phyloP scores from a whole-genome alignment of 2,329 filamentous ascomycete genomes.

The Fusarium domesticum region DNA sequence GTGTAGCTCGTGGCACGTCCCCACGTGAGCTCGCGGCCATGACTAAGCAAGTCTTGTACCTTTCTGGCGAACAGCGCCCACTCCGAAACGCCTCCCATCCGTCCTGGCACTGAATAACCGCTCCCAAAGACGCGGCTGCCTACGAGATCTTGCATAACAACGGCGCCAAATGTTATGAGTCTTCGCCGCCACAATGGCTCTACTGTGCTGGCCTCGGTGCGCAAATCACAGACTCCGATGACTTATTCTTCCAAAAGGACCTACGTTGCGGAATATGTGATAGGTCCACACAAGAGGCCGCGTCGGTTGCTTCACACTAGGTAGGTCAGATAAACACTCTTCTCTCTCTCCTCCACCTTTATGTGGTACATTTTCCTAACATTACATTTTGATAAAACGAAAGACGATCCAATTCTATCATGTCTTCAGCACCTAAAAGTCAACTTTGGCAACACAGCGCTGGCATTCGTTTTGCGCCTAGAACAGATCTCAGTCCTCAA shows the following conservation, averaged over 20 bases:
- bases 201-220: slow-evolving; percentile 17
- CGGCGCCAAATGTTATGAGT: slow-evolving; percentile 23
- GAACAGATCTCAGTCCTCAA: slow-evolving; percentile 11
- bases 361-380: slow-evolving; percentile 4
- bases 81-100: slow-evolving; percentile 9
- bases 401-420: slow-evolving; percentile 13
- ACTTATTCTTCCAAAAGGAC: slow-evolving; percentile 13
- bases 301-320: slow-evolving; percentile 14
- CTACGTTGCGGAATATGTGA: slow-evolving; percentile 30
- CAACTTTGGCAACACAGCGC: slow-evolving; percentile 31
- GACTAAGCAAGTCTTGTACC: slow-evolving; percentile 33
- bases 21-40: slow-evolving; percentile 37
- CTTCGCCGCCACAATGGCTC: slow-evolving; percentile 25
- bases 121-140: slow-evolving; percentile 33
- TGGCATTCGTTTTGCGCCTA: slow-evolving; percentile 33
- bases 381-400: slow-evolving; percentile 1
- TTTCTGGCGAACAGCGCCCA: slow-evolving; percentile 1
- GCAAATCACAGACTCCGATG: slow-evolving; percentile 19
- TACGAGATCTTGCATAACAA: slow-evolving; percentile 16
- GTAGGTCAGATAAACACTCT: slow-evolving; percentile 8
- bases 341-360: not conserved
- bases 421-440: slow-evolving; percentile 18
- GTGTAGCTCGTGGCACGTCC: slow-evolving; percentile 21
- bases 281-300: slow-evolving; percentile 21
- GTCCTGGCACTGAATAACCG: slow-evolving; percentile 12